Evolutionary conservation across 2,329 filamentous ascomycete genomes (phyloP).

Genomic region (Fusarium robinianum): DNA sequence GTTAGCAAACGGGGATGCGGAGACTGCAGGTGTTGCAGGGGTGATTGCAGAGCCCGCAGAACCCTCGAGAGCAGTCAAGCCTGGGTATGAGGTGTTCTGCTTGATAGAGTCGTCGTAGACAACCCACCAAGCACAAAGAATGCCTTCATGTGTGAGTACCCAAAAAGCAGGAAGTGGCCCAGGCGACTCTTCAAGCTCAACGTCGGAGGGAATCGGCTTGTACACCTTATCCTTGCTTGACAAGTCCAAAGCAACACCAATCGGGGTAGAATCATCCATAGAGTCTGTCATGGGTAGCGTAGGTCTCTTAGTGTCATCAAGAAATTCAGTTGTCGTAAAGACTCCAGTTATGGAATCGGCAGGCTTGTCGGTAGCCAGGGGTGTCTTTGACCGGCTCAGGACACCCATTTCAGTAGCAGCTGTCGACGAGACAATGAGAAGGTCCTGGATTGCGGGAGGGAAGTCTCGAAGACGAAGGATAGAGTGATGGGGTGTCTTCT

Average conservation of each 20-base stretch:
- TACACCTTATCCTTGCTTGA: constrained; percentile 78
- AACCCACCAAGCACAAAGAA: constrained; percentile 87
- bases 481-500: constrained; percentile 74
- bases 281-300: constrained; percentile 70
- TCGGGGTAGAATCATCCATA: constrained; percentile 70
- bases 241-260: constrained; percentile 84
- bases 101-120: constrained; percentile 87
- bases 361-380: constrained; percentile 65
- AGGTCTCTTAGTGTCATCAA: constrained; percentile 75
- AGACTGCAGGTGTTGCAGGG: constrained; percentile 34
- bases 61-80: constrained; percentile 59
- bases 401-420: constrained; percentile 79
- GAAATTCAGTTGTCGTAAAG: constrained; percentile 74
- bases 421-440: constrained; percentile 82
- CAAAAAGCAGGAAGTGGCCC: constrained; percentile 82
- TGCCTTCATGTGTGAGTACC: constrained; percentile 85
- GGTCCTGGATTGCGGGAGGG: constrained; percentile 76
- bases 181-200: constrained; percentile 76
- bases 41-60: constrained; percentile 39
- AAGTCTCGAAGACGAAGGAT: constrained; percentile 79
- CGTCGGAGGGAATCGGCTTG: constrained; percentile 75
- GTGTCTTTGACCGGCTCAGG: constrained; percentile 71
- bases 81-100: constrained; percentile 72
- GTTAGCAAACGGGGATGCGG: constrained; percentile 41
- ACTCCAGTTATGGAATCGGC: constrained; percentile 65